Evolutionary conservation across 1,284 basidiomycete genomes (phyloP).

Genomic region (Marasmius fiardii): DNA sequence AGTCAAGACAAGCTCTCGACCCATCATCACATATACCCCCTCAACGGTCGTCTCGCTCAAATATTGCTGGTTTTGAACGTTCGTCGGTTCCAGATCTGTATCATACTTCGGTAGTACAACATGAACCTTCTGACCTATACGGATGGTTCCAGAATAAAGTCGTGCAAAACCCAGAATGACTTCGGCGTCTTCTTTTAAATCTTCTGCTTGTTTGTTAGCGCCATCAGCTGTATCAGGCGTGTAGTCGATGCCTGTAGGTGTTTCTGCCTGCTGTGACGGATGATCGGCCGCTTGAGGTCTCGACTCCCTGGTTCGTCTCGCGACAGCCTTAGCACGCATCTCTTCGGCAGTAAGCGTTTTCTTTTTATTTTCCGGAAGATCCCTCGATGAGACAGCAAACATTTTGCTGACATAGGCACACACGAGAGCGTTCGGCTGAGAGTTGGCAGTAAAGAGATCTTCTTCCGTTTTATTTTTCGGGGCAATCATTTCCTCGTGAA

Average conservation of each 20-base stretch:
- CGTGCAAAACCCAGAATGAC: constrained; percentile 89
- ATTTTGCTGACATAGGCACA: constrained; percentile 96
- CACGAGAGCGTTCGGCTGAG: constrained; percentile 57
- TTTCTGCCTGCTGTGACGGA: neutral
- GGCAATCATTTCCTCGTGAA: constrained; percentile 49
- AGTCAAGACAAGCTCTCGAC: constrained; percentile 85
- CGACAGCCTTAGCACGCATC: constrained; percentile 70
- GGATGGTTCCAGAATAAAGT: constrained; percentile 87
- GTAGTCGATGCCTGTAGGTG: constrained; percentile 15
- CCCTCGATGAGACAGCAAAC: constrained; percentile 84
- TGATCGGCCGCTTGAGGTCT: constrained; percentile 16
- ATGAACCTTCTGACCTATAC: constrained; percentile 61
- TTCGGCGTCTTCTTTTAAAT: constrained; percentile 42
- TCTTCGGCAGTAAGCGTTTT: constrained; percentile 82
- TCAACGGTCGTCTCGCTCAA: constrained; percentile 64
- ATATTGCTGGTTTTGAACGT: constrained; percentile 73
- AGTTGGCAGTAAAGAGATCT: constrained; percentile 76
- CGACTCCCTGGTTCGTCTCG: constrained; percentile 46
- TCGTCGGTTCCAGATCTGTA: constrained; percentile 56
- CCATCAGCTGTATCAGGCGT: constrained; percentile 17
- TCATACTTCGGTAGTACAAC: constrained; percentile 92
- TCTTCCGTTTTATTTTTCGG: constrained; percentile 81
- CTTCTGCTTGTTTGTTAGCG: constrained; percentile 19
- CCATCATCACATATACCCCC: constrained; percentile 97
- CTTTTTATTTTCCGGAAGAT: constrained; percentile 85